Conservation (phyloP, 257 asterid species). For the Ehretia macrophylla region DNA sequence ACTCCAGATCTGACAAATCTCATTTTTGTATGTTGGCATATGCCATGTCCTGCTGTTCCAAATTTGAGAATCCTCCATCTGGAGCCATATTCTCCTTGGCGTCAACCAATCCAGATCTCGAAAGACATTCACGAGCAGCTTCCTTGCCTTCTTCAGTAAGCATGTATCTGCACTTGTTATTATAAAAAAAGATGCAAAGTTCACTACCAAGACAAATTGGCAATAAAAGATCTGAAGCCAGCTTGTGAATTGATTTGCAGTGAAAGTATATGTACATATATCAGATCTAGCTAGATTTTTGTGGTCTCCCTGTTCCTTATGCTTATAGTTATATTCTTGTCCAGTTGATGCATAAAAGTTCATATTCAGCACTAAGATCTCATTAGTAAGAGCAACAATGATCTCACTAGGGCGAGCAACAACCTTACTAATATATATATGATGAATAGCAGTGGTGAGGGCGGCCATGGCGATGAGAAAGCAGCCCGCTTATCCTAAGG, state of each 20-base stretch:
- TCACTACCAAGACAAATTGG: neutral
- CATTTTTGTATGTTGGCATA: conserved; percentile 21
- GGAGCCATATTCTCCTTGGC: conserved; percentile 27
- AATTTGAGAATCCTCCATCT: conserved; percentile 23
- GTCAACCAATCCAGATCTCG: conserved; percentile 61
- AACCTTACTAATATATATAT: too few relatives aligned
- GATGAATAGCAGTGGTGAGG: too few relatives aligned
- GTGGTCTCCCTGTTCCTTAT: too few relatives aligned
- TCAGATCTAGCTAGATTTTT: too few relatives aligned
- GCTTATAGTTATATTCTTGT: too few relatives aligned
- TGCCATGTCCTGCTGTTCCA: conserved; percentile 30
- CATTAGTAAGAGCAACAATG: too few relatives aligned
- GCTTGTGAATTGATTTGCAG: neutral
- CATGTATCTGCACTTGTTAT: conserved; percentile 62
- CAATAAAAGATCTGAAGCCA: neutral
- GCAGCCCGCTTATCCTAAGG: too few relatives aligned
- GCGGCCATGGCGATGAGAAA: too few relatives aligned
- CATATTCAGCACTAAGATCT: too few relatives aligned
- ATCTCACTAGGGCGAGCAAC: too few relatives aligned
- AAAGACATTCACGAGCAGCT: conserved; percentile 74
- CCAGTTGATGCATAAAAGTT: too few relatives aligned
- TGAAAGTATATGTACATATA: too few relatives aligned
- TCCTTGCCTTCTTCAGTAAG: conserved; percentile 90
- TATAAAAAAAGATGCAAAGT: conserved; percentile 1
- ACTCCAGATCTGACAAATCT: conserved; percentile 29